Percentiles rank a stretch among this genome's conserved stretches.
Conservation (phyloP, 1,284 basidiomycete species). For the Hypsizygus ulmarius region DNA sequence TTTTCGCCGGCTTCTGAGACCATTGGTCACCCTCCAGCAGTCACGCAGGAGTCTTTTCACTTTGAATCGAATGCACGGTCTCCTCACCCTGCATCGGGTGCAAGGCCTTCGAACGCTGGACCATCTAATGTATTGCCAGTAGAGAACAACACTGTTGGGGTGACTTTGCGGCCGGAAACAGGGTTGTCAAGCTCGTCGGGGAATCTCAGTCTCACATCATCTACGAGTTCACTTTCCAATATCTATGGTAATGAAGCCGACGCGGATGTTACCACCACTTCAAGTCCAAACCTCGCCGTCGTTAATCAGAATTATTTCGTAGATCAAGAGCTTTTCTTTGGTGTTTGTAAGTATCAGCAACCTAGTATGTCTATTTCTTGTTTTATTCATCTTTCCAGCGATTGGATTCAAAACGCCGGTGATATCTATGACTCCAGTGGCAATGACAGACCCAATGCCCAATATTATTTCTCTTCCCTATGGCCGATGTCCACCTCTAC, state of each 20-base stretch:
- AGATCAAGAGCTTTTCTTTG: conserved; percentile 56
- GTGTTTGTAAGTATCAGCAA: conserved; percentile 56
- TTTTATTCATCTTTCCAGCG: conserved; percentile 35
- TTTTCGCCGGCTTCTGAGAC: too few species aligned
- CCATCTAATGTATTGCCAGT: too few species aligned
- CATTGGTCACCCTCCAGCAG: too few species aligned
- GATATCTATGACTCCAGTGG: conserved; percentile 43
- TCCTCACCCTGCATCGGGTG: background rate
- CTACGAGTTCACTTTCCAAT: conserved; percentile 9
- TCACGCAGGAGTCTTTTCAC: too few species aligned
- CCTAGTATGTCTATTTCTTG: conserved; percentile 1
- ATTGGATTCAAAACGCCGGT: conserved; percentile 62
- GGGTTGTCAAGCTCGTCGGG: too few species aligned
- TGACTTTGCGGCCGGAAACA: too few species aligned
- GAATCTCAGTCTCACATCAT: background rate
- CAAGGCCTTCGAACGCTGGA: too few species aligned
- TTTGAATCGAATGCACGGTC: too few species aligned
- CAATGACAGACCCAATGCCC: conserved; percentile 57
- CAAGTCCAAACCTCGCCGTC: conserved; percentile 11
- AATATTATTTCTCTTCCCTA: conserved; percentile 70
- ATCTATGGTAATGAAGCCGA: background rate
- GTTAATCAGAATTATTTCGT: conserved; percentile 55
- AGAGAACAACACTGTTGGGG: too few species aligned
- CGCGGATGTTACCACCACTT: background rate
- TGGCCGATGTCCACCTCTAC: conserved; percentile 62